Evolutionary conservation across 2,329 filamentous ascomycete species (phyloP).

Genomic region (Didymella arachidicola): DNA sequence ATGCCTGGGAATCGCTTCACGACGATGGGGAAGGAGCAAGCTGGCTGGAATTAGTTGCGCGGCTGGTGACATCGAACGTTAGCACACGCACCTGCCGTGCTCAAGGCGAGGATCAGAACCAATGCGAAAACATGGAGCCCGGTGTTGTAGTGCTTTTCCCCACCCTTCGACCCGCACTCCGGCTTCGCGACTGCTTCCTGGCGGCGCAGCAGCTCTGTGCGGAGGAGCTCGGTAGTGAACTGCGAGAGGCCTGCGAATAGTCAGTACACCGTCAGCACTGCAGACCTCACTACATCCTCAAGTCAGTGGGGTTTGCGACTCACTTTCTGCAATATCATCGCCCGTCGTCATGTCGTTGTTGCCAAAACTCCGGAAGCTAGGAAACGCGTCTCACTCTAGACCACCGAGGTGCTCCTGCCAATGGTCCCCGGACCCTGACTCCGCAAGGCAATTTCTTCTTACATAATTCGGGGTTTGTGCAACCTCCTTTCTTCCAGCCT

Average conservation of each 20-base stretch:
- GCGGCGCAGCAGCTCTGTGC: conserved; percentile 59
- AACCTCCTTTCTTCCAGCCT: conserved; percentile 8
- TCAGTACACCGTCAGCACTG: conserved; percentile 24
- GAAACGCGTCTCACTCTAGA: conserved; percentile 15
- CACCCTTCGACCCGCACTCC: conserved; percentile 60
- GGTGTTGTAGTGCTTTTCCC: conserved; percentile 61
- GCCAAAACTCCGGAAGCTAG: conserved; percentile 12
- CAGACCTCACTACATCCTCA: conserved; percentile 1
- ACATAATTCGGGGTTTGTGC: conserved; percentile 19
- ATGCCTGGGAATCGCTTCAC: conserved; percentile 50
- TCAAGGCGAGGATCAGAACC: conserved; percentile 63
- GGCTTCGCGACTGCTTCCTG: conserved; percentile 54
- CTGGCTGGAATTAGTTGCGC: conserved; percentile 35
- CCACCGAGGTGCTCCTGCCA: conserved; percentile 21
- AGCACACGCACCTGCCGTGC: conserved; percentile 57
- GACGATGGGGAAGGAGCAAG: conserved; percentile 52
- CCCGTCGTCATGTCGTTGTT: conserved; percentile 32
- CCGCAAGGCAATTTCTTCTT: conserved; percentile 29
- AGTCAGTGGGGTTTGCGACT: conserved; percentile 11
- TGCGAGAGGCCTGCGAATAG: conserved; percentile 41
- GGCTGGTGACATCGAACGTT: background rate
- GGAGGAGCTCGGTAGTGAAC: conserved; percentile 54
- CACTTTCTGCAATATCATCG: conserved; percentile 29
- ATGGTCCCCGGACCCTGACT: conserved; percentile 20
- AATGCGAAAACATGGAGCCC: conserved; percentile 65